Conservation (phyloP, 2,329 filamentous ascomycete species). For the Venturiaceae sp. region DNA sequence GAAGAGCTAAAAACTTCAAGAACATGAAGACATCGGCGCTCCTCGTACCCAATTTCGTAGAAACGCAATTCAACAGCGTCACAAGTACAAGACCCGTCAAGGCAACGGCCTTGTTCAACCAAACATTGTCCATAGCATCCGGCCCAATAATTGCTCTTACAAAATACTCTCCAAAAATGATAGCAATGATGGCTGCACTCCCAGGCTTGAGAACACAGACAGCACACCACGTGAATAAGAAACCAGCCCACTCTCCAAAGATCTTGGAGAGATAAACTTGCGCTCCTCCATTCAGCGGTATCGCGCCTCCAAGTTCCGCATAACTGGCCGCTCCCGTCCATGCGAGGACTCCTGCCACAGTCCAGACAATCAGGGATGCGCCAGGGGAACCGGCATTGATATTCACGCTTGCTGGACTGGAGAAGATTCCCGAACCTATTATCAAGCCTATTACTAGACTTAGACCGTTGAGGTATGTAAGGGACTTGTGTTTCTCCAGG, state of each 20-base stretch:
- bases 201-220: slow-evolving; percentile 92
- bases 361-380: slow-evolving; percentile 84
- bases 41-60: slow-evolving; percentile 76
- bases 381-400: slow-evolving; percentile 84
- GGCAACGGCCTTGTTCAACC: slow-evolving; percentile 86
- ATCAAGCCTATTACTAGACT: slow-evolving; percentile 87
- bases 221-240: slow-evolving; percentile 93
- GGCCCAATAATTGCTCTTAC: slow-evolving; percentile 78
- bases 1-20: slow-evolving; percentile 82
- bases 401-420: slow-evolving; percentile 87
- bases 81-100: slow-evolving; percentile 65
- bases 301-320: slow-evolving; percentile 89
- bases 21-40: slow-evolving; percentile 94
- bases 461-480: slow-evolving; percentile 90
- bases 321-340: slow-evolving; percentile 96
- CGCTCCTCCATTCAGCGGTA: slow-evolving; percentile 87
- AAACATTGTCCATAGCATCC: slow-evolving; percentile 72
- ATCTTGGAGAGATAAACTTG: slow-evolving; percentile 95
- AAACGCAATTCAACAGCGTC: slow-evolving; percentile 81
- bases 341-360: slow-evolving; percentile 79
- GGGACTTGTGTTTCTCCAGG: slow-evolving; percentile 87
- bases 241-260: slow-evolving; percentile 85
- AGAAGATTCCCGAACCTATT: slow-evolving; percentile 95
- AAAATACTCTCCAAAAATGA: slow-evolving; percentile 98
- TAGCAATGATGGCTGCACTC: slow-evolving; percentile 85